phyloP scores from a whole-genome alignment of 768 basidiomycete genomes.

The Tricholoma matsutake region DNA sequence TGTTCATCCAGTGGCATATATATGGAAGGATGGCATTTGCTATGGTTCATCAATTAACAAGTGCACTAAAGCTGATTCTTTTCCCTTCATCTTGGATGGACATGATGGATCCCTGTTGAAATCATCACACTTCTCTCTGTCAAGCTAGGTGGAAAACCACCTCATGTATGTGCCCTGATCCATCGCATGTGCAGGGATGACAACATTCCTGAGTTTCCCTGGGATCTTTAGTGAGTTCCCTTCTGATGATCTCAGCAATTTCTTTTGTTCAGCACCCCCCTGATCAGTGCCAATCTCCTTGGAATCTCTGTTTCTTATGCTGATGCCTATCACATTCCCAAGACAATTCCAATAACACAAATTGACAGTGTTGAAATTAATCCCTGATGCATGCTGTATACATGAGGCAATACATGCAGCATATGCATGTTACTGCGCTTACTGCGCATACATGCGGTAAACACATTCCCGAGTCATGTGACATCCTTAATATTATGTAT shows the following conservation, averaged over 20 bases:
- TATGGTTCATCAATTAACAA: constrained; percentile 16
- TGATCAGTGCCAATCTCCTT: constrained; percentile 16
- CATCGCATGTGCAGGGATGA: constrained; percentile 8
- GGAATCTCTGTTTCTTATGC: constrained; percentile 19
- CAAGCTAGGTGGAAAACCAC: constrained; percentile 7
- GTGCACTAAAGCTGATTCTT: constrained; percentile 14
- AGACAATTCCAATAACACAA: constrained; percentile 13
- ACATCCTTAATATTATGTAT: too few relatives aligned
- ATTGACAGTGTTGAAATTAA: too few relatives aligned
- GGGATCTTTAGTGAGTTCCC: constrained; percentile 23
- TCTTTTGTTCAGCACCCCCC: not conserved
- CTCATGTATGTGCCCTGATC: constrained; percentile 18
- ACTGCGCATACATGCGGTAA: too few relatives aligned
- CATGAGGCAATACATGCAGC: too few relatives aligned
- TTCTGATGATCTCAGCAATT: too few relatives aligned
- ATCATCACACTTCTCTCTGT: constrained; percentile 13
- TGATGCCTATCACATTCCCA: constrained; percentile 10
- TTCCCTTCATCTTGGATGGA: constrained; percentile 10
- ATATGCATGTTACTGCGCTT: too few relatives aligned
- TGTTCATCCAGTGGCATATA: not conserved
- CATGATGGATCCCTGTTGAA: constrained; percentile 3
- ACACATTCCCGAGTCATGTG: too few relatives aligned
- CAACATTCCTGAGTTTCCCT: constrained; percentile 18
- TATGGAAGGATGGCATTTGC: constrained; percentile 21
- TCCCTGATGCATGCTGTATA: too few relatives aligned